Percentiles rank a stretch among this genome's conserved stretches.
phyloP scores from a whole-genome alignment of 352 stramenopile genomes.

The Phytophthora niederhauseri region DNA sequence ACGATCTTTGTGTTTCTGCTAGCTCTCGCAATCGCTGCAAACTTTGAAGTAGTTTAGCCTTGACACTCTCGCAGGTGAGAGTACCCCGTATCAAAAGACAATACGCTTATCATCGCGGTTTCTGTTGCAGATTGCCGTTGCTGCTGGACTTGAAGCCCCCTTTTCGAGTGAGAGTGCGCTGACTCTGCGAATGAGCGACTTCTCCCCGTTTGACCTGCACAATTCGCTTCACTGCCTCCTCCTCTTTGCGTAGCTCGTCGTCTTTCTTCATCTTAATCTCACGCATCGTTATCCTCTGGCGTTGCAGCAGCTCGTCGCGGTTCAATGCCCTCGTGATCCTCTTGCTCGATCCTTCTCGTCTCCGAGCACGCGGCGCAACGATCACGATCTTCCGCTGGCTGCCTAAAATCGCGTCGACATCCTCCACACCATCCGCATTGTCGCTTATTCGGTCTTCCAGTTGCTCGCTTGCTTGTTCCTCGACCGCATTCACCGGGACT shows the following conservation, averaged over 20 bases:
- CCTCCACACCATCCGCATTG: neutral
- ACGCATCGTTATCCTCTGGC: constrained; percentile 48
- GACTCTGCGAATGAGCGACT: constrained; percentile 48
- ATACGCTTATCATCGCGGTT: constrained; percentile 2
- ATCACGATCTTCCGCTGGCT: constrained; percentile 23
- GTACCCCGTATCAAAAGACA: neutral
- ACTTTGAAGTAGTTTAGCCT: constrained; percentile 22
- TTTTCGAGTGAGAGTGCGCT: constrained; percentile 33
- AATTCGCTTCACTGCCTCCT: constrained; percentile 39
- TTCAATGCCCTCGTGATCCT: constrained; percentile 14
- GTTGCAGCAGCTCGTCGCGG: constrained; percentile 40
- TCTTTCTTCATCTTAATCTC: constrained; percentile 57
- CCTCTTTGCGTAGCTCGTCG: constrained; percentile 45
- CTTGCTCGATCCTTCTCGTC: constrained; percentile 6
- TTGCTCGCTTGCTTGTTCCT: constrained; percentile 7
- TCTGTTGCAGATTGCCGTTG: neutral
- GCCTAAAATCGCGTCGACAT: neutral
- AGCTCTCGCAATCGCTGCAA: constrained; percentile 39
- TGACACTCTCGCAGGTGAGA: constrained; percentile 7
- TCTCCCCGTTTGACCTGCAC: constrained; percentile 39
- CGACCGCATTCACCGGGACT: neutral
- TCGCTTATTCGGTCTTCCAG: neutral
- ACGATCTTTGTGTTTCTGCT: constrained; percentile 41
- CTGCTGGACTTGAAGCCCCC: constrained; percentile 18
- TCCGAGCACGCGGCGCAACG: constrained; percentile 19